Conservation (phyloP, 2,329 filamentous ascomycete genomes). For the Sporothrix euskadiensis region DNA sequence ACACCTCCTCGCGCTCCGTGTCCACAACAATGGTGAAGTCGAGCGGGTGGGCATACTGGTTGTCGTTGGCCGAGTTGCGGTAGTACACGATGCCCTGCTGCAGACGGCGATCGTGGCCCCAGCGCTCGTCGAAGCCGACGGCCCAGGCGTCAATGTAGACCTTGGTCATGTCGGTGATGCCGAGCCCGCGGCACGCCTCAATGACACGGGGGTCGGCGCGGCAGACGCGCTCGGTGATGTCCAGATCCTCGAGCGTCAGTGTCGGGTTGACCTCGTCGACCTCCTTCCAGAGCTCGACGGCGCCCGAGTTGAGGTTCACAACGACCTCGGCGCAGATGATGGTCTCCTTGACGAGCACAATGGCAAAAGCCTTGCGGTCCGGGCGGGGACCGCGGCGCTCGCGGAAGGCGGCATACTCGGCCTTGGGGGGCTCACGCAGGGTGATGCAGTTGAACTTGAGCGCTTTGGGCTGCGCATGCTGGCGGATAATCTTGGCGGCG, state of each 20-base stretch:
- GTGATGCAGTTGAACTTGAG: slow-evolving; percentile 87
- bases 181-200: slow-evolving; percentile 85
- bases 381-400: slow-evolving; percentile 60
- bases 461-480: slow-evolving; percentile 65
- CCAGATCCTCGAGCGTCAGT: slow-evolving; percentile 90
- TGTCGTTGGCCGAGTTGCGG: slow-evolving; percentile 78
- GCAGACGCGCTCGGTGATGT: slow-evolving; percentile 73
- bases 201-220: slow-evolving; percentile 82
- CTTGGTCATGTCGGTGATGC: slow-evolving; percentile 83
- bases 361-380: slow-evolving; percentile 71
- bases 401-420: slow-evolving; percentile 78
- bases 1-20: slow-evolving; percentile 71
- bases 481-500: slow-evolving; percentile 67
- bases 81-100: slow-evolving; percentile 98
- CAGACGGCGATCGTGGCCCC: slow-evolving; percentile 73
- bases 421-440: slow-evolving; percentile 81
- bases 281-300: slow-evolving; percentile 72
- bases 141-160: slow-evolving; percentile 97
- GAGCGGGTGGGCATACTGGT: slow-evolving; percentile 86
- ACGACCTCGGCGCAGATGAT: slow-evolving; percentile 79
- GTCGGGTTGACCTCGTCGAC: slow-evolving; percentile 79
- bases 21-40: slow-evolving; percentile 95
- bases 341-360: slow-evolving; percentile 76
- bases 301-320: slow-evolving; percentile 67
- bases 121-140: slow-evolving; percentile 89